phyloP scores from a whole-genome alignment of 1,284 basidiomycete species.

The Cutaneotrichosporon arboriforme region DNA sequence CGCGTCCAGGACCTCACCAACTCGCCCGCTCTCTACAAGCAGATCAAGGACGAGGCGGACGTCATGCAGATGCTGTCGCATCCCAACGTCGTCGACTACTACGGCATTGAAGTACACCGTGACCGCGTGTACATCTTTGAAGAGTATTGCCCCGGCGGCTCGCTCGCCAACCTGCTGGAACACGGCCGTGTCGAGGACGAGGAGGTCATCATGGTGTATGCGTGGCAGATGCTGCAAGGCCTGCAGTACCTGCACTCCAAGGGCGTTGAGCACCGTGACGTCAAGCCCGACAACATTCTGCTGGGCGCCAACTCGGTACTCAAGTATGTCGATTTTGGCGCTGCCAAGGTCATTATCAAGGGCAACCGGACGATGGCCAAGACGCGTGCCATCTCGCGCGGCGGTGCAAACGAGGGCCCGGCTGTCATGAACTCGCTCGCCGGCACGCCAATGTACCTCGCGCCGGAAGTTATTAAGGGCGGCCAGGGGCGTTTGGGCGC shows the following conservation, averaged over 20 bases:
- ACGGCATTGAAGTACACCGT: constrained; percentile 94
- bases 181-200: constrained; percentile 97
- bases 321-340: constrained; percentile 98
- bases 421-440: constrained; percentile 74
- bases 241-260: constrained; percentile 93
- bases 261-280: constrained; percentile 90
- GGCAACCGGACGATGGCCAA: constrained; percentile 83
- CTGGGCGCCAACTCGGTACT: constrained; percentile 82
- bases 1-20: constrained; percentile 90
- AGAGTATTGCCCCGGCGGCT: constrained; percentile 96
- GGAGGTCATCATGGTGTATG: constrained; percentile 90
- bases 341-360: constrained; percentile 93
- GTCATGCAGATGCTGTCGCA: constrained; percentile 99
- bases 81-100: constrained; percentile 98
- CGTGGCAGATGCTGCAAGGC: constrained; percentile 94
- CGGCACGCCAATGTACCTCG: constrained; percentile 99
- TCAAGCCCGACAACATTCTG: constrained; percentile 97
- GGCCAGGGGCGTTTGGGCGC: constrained; percentile 78
- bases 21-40: constrained; percentile 75
- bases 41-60: constrained; percentile 93
- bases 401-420: constrained; percentile 43
- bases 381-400: constrained; percentile 44
- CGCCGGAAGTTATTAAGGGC: constrained; percentile 90
- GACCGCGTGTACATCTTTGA: constrained; percentile 99
- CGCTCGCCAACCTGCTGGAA: constrained; percentile 81